A percentile compares a stretch with the other conserved stretches of the same genome.
Conservation (phyloP, 2,329 filamentous ascomycete genomes). For the Alternaria consortialis region DNA sequence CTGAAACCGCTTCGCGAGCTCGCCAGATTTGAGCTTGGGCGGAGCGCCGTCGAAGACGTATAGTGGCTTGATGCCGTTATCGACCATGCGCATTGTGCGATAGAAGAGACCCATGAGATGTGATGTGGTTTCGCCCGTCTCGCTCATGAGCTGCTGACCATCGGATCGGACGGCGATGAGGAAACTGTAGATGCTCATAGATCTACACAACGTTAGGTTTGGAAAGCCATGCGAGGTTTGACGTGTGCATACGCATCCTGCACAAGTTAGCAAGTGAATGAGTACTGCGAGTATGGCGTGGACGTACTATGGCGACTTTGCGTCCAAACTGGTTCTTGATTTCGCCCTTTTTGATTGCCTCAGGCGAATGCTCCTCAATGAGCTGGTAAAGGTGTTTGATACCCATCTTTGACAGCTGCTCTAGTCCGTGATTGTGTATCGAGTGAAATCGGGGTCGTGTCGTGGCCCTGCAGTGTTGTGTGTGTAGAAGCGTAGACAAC, state of each 20-base stretch:
- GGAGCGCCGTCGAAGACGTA: constrained; percentile 98
- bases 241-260: constrained; percentile 57
- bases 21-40: constrained; percentile 96
- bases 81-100: constrained; percentile 95
- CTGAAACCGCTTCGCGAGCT: constrained; percentile 94
- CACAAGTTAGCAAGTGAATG: constrained; percentile 31
- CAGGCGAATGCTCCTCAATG: constrained; percentile 83
- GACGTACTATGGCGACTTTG: constrained; percentile 91
- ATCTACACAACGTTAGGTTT: constrained; percentile 60
- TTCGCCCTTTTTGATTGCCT: constrained; percentile 93
- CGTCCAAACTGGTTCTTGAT: constrained; percentile 99
- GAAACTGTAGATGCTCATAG: constrained; percentile 99
- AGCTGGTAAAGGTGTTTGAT: constrained; percentile 58
- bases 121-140: constrained; percentile 94
- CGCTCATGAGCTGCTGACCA: constrained; percentile 94
- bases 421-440: not conserved
- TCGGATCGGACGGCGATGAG: constrained; percentile 96
- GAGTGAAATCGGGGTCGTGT: not conserved
- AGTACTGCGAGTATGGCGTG: not conserved
- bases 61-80: constrained; percentile 97
- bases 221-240: not conserved
- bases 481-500: constrained; percentile 15
- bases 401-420: constrained; percentile 41
- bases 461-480: constrained; percentile 1
- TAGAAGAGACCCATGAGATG: constrained; percentile 99